Conservation (phyloP, 2,329 filamentous ascomycete genomes). For the Pyrenophora tritici-repentis region DNA sequence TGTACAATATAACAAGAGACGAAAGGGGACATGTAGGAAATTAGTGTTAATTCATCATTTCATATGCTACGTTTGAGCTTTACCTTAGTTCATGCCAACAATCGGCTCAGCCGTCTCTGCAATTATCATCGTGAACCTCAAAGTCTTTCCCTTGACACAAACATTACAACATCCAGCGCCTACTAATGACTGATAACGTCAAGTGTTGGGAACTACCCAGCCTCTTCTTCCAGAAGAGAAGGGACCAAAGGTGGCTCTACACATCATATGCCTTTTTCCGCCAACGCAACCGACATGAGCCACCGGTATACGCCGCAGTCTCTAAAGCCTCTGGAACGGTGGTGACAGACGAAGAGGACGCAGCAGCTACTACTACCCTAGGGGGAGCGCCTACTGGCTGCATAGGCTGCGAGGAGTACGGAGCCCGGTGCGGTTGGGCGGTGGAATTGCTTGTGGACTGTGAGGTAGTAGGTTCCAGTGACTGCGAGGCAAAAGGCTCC, state of each 20-base stretch:
- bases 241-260: not conserved
- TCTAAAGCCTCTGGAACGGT: not conserved
- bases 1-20: not conserved
- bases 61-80: not conserved
- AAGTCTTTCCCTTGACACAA: too few relatives aligned
- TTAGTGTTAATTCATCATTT: slow-evolving; percentile 7
- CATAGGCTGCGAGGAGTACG: not conserved
- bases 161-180: too few relatives aligned
- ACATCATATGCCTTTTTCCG: not conserved
- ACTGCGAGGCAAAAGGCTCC: too few relatives aligned
- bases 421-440: not conserved
- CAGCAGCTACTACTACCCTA: not conserved
- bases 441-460: not conserved
- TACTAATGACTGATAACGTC: too few relatives aligned
- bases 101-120: too few relatives aligned
- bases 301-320: not conserved
- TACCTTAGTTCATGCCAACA: too few relatives aligned
- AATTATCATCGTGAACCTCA: too few relatives aligned
- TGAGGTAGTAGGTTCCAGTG: too few relatives aligned
- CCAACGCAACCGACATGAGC: not conserved
- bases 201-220: too few relatives aligned
- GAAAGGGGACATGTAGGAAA: not conserved
- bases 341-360: too few relatives aligned
- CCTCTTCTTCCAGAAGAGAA: too few relatives aligned
- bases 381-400: not conserved